Evolutionary conservation across 2,329 filamentous ascomycete genomes (phyloP), one percentile per base, ranked within the genome.

Genomic region (Tympanopsis confertula): DNA sequence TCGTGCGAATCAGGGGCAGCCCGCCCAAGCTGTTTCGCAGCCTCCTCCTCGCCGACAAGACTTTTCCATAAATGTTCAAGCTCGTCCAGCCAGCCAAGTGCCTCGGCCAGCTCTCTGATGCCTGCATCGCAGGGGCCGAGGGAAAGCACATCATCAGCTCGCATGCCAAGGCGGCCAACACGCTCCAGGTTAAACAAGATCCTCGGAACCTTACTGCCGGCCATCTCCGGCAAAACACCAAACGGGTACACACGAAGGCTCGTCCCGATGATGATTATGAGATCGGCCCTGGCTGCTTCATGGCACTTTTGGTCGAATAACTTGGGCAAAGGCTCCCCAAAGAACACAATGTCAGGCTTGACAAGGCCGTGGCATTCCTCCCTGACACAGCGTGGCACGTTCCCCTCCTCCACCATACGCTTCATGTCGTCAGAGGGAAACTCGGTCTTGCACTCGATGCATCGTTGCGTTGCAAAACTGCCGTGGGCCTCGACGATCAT

Each of bases 291-390:
- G 2, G 59, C 61, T 0, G 75, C 70, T 12, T 80, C 57, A 29
- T 62, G 53, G 19, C 66, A 61, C 41, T 74, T 77, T 4, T 60
- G 53, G 51, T 80, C 78, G 58, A 93, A 93, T 0, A 58, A 60
- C 5, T 61, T 55, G 0, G 83, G 84, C 3, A 88, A 59, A 1
- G 71, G 58, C 54, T 88, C 87, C 37, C 87, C 87, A 48, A 94
- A 95, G 61, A 95, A 95, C 22, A 94, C 86, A 52, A 95, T 94
- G 50, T 94, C 86, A 0, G 88, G 88, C 61, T 95, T 95, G 26
- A 95, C 86, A 3, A 91, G 63, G 0, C 88, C 88, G 24, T 71
- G 64, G 54, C 89, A 96, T 15, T 62, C 54, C 5, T 63, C 51
- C 4, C 63, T 59, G 29, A 59, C 45, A 54, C 89, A 96, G 42